Evolutionary conservation across 1,139 yeast species (phyloP).

Genomic region (Suhomyces bribrorum): DNA sequence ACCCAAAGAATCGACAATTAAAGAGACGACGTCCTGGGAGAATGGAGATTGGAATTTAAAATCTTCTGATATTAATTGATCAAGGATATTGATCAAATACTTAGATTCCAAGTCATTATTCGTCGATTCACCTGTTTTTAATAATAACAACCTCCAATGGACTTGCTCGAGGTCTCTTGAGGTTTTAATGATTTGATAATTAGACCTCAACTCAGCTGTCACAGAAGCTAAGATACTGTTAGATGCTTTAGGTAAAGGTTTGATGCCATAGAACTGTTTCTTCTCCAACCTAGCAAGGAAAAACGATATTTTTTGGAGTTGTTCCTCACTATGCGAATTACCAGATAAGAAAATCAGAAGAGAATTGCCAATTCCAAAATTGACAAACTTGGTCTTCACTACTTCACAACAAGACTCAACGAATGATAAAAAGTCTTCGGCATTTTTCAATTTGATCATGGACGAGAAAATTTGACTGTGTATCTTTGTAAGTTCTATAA

Average conservation of each 20-base stretch:
- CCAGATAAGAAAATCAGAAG: conserved; percentile 53
- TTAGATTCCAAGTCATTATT: conserved; percentile 10
- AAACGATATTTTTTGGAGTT: conserved; percentile 38
- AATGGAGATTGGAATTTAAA: conserved; percentile 17
- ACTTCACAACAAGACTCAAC: conserved; percentile 47
- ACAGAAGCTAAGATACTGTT: conserved; percentile 14
- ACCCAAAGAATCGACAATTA: conserved; percentile 17
- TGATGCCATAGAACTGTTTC: conserved; percentile 14
- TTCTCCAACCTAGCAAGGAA: conserved; percentile 38
- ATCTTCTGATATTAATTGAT: conserved; percentile 12
- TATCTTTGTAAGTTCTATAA: conserved; percentile 48
- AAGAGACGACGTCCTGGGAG: conserved; percentile 21
- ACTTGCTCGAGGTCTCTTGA: conserved; percentile 30
- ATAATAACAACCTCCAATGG: conserved; percentile 41
- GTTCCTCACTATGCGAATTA: conserved; percentile 18
- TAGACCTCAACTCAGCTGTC: conserved; percentile 13
- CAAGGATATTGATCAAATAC: conserved; percentile 17
- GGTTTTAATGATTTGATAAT: conserved; percentile 12
- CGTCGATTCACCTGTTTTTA: conserved; percentile 23
- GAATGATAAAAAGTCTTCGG: conserved; percentile 49
- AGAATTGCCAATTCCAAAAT: conserved; percentile 46
- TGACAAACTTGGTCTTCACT: conserved; percentile 45
- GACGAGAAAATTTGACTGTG: conserved; percentile 47
- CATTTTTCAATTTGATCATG: conserved; percentile 30
- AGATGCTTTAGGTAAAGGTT: conserved; percentile 18